Evolutionary conservation across 176 grass and related monocot species (phyloP).

Genomic region (Alloteropsis semialata): DNA sequence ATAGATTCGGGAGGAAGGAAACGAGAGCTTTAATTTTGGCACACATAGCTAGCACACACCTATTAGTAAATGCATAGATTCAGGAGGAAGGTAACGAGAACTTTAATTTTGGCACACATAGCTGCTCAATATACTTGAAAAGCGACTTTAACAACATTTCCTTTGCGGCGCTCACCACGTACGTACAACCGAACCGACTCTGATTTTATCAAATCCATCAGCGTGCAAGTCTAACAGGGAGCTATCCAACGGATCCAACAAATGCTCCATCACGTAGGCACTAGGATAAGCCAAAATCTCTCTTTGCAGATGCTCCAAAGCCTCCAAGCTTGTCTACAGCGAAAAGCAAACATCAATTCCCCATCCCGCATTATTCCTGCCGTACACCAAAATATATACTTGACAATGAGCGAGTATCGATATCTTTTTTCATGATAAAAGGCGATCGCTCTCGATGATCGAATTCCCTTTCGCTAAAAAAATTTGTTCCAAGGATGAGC

Average conservation of each 20-base stretch:
- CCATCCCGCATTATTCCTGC: conserved; percentile 28
- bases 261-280: conserved; percentile 22
- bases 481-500: conserved; percentile 6
- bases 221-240: conserved; percentile 1
- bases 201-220: conserved; percentile 13
- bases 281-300: conserved; percentile 38
- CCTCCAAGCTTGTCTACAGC: conserved; percentile 42
- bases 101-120: conserved; percentile 1
- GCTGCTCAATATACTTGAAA: not conserved
- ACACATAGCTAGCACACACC: not conserved
- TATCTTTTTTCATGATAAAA: conserved; percentile 39
- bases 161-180: not conserved
- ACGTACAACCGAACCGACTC: not conserved
- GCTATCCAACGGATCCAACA: not conserved
- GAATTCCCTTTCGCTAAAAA: conserved; percentile 41
- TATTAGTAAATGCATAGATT: conserved; percentile 19
- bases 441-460: not conserved
- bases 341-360: conserved; percentile 26
- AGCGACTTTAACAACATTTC: not conserved
- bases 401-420: conserved; percentile 37
- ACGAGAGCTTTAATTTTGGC: not conserved
- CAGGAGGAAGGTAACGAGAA: conserved; percentile 16
- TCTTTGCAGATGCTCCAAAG: conserved; percentile 47
- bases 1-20: conserved; percentile 16
- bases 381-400: conserved; percentile 63